Percentiles rank a stretch among this genome's conserved stretches.
Evolutionary conservation across 805 yeast genomes (phyloP).

Genomic region (Saturnispora diversa): DNA sequence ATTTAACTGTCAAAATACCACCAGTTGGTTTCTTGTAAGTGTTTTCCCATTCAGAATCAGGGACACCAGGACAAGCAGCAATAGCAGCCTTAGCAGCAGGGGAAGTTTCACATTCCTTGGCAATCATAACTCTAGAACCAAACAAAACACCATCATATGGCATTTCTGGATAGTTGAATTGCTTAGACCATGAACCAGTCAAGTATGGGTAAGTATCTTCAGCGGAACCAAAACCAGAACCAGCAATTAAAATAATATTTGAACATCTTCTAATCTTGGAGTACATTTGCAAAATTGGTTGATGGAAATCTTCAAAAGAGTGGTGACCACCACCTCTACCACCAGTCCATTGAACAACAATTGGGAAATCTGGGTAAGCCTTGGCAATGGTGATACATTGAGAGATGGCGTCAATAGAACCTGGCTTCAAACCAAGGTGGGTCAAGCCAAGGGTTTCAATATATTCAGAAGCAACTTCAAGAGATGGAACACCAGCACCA

Average conservation of each 20-base stretch:
- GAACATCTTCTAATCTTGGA: constrained; percentile 84
- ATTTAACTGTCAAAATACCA: constrained; percentile 91
- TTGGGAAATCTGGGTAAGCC: constrained; percentile 94
- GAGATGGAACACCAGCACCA: constrained; percentile 99
- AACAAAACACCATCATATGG: constrained; percentile 96
- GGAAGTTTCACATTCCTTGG: constrained; percentile 92
- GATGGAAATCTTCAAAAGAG: constrained; percentile 98
- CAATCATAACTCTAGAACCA: constrained; percentile 96
- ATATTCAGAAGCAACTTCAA: constrained; percentile 95
- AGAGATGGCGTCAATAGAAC: constrained; percentile 86
- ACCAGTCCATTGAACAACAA: constrained; percentile 98
- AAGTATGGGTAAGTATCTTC: constrained; percentile 96
- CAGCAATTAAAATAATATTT: constrained; percentile 87
- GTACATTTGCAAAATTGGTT: constrained; percentile 93
- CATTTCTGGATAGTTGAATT: constrained; percentile 92
- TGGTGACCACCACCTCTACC: constrained; percentile 99
- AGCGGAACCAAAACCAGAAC: constrained; percentile 96
- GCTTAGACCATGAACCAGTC: constrained; percentile 92
- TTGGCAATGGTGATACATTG: constrained; percentile 86
- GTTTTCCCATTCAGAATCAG: constrained; percentile 83
- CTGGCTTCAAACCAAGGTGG: constrained; percentile 95
- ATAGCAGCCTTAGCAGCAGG: constrained; percentile 90
- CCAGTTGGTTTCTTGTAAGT: constrained; percentile 95
- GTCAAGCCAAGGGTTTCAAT: constrained; percentile 87
- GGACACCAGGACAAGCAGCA: constrained; percentile 83